Conservation (phyloP, 2,329 filamentous ascomycete genomes). For the Verticillium zaregamsianum region DNA sequence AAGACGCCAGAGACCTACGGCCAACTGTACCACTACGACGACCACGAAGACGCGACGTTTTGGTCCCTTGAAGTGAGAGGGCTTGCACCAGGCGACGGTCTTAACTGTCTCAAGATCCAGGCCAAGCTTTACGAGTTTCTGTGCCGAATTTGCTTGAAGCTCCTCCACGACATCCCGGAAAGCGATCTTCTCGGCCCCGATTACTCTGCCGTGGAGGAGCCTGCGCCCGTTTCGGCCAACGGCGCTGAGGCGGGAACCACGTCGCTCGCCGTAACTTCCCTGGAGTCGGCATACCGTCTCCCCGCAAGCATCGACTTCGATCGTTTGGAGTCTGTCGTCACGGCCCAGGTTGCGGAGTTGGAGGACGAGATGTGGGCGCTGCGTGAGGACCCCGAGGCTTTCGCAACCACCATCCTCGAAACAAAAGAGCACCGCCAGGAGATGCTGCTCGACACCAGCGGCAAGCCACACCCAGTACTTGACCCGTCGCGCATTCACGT, state of each 20-base stretch:
- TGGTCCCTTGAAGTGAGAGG: slow-evolving; percentile 29
- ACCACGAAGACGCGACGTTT: slow-evolving; percentile 29
- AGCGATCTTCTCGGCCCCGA: slow-evolving; percentile 21
- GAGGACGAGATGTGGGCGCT: slow-evolving; percentile 53
- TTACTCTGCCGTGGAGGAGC: slow-evolving; percentile 32
- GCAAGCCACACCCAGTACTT: slow-evolving; percentile 21
- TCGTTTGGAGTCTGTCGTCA: slow-evolving; percentile 38
- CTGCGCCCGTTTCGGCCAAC: slow-evolving; percentile 24
- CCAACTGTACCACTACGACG: slow-evolving; percentile 26
- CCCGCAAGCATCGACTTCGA: slow-evolving; percentile 42
- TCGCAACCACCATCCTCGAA: slow-evolving; percentile 38
- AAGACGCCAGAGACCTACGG: slow-evolving; percentile 27
- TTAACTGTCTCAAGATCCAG: slow-evolving; percentile 48
- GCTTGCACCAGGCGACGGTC: slow-evolving; percentile 39
- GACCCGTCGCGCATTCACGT: slow-evolving; percentile 8
- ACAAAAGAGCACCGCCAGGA: slow-evolving; percentile 42
- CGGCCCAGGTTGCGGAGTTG: slow-evolving; percentile 32
- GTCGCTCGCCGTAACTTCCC: slow-evolving; percentile 33
- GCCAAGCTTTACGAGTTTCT: slow-evolving; percentile 43
- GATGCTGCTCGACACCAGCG: slow-evolving; percentile 32
- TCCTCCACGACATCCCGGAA: slow-evolving; percentile 46
- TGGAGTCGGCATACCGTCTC: slow-evolving; percentile 48
- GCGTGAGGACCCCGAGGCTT: slow-evolving; percentile 57
- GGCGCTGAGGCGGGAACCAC: slow-evolving; percentile 22
- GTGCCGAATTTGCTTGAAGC: slow-evolving; percentile 36